Conservation (phyloP, 2,329 filamentous ascomycete species). For the Sodiomyces alkalinus region DNA sequence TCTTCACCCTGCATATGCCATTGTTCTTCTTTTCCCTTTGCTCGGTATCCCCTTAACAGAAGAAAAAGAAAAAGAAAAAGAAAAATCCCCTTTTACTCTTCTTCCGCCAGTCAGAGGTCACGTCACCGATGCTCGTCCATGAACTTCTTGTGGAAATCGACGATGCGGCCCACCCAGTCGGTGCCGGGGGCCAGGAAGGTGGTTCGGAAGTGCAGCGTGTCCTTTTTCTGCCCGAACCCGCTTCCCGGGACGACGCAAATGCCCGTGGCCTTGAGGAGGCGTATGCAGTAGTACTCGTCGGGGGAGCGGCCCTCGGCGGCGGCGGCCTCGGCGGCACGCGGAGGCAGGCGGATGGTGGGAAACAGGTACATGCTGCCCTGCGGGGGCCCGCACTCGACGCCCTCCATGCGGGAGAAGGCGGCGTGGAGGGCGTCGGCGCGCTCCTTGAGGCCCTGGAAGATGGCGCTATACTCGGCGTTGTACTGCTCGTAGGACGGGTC, state of each 20-base stretch:
- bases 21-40: too few species aligned
- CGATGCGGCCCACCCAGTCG: slow-evolving; percentile 78
- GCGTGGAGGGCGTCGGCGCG: slow-evolving; percentile 77
- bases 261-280: slow-evolving; percentile 81
- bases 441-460: slow-evolving; percentile 62
- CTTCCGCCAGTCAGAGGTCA: too few species aligned
- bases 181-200: slow-evolving; percentile 95
- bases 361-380: slow-evolving; percentile 99
- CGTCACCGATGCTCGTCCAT: slow-evolving; percentile 59
- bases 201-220: slow-evolving; percentile 84
- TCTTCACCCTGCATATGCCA: too few species aligned
- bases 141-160: slow-evolving; percentile 83
- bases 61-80: too few species aligned
- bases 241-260: slow-evolving; percentile 87
- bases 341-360: slow-evolving; percentile 72
- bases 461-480: slow-evolving; percentile 68
- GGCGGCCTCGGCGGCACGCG: slow-evolving; percentile 64
- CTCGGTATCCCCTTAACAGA: too few species aligned
- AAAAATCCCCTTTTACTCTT: too few species aligned
- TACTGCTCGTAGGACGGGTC: slow-evolving; percentile 77
- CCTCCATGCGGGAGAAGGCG: slow-evolving; percentile 90
- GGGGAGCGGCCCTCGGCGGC: slow-evolving; percentile 54
- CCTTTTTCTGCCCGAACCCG: slow-evolving; percentile 88
- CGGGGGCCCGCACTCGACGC: slow-evolving; percentile 76
- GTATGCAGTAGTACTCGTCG: slow-evolving; percentile 91